Evolutionary conservation across 1,139 yeast genomes (phyloP), one percentile per base, ranked within the genome.

Genomic region (Trichomonascaceae sp.): DNA sequence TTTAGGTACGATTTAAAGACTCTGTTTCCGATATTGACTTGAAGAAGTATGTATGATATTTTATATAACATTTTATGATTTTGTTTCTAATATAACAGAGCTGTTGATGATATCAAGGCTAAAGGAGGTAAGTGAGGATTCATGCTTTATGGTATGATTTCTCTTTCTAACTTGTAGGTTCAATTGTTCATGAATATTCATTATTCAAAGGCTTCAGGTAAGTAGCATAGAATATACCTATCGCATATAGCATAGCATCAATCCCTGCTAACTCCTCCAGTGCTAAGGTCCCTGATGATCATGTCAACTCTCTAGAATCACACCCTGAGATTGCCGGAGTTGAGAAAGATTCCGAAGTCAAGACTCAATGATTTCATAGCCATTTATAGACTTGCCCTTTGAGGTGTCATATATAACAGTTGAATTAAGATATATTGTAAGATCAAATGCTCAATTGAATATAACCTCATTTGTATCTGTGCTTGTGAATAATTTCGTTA

Each of bases 341-440:
- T 41, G 72, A 67, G 60, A 63, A 61, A 52, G 72, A 68, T 55
- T 60, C 61, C 55, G 69, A 65, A 51, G 72, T 69, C 43, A 55
- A 56, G 32, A 66, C 57, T 30, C 63, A 61, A 51, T 54, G 58
- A 17, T 18, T 43, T 53, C 22, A 18, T 32, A 30, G 32, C 9
- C 32, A 8, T 27, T 10, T 24, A 20, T 15, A 49, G 39, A 32
- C 27, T 3, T 27, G 30, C 15, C n/a, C 32, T 27, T 2, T 27
- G 32, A 27, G 32, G 32, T 27, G 32, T 27, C 10, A 18, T 18
- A 20, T n/a, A 17, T 22, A 41, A 22, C 24, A 27, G n/a, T 27
- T 20, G 36, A 24, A 24, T 27, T 12, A 9, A 19, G 27, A 18
- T 24, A 48, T 39, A 30, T 17, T 44, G 24, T 38, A 19, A 17